phyloP scores from a whole-genome alignment of 169 alveolate genomes.

The Plasmodium coatneyi region DNA sequence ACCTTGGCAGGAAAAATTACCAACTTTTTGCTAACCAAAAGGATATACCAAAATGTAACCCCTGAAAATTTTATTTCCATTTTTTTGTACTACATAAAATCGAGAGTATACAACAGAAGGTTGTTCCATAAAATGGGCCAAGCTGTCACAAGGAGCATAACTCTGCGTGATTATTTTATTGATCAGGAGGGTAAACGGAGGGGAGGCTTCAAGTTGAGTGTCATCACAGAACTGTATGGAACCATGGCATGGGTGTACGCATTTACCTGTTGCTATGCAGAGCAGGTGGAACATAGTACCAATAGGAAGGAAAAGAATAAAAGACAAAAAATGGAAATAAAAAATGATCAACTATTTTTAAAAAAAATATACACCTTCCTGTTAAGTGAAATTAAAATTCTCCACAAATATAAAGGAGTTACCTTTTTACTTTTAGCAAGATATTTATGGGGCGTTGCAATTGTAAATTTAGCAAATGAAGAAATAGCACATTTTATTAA shows the following conservation, averaged over 20 bases:
- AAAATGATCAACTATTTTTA: conserved; percentile 33
- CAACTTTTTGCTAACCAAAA: conserved; percentile 25
- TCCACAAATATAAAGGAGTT: conserved; percentile 17
- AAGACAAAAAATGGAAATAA: neutral
- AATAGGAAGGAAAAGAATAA: neutral
- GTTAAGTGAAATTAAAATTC: conserved; percentile 53
- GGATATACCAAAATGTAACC: conserved; percentile 14
- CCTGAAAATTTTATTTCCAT: conserved; percentile 72
- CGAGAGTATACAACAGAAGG: conserved; percentile 48
- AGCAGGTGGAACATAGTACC: neutral
- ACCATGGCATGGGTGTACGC: conserved; percentile 77
- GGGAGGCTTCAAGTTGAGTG: conserved; percentile 27
- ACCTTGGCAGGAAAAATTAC: conserved; percentile 23
- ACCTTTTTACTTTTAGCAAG: conserved; percentile 58
- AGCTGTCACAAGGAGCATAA: neutral
- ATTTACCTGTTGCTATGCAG: conserved; percentile 30
- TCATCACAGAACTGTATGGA: conserved; percentile 55
- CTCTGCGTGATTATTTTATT: conserved; percentile 25
- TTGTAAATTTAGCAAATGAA: conserved; percentile 44
- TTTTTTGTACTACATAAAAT: conserved; percentile 64
- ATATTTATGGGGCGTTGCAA: conserved; percentile 71
- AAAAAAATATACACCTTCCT: conserved; percentile 27
- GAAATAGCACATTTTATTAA: conserved; percentile 36
- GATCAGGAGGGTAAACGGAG: neutral
- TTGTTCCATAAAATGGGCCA: conserved; percentile 50